Conservation (phyloP, 75 land plant genomes). For the Picea glauca region DNA sequence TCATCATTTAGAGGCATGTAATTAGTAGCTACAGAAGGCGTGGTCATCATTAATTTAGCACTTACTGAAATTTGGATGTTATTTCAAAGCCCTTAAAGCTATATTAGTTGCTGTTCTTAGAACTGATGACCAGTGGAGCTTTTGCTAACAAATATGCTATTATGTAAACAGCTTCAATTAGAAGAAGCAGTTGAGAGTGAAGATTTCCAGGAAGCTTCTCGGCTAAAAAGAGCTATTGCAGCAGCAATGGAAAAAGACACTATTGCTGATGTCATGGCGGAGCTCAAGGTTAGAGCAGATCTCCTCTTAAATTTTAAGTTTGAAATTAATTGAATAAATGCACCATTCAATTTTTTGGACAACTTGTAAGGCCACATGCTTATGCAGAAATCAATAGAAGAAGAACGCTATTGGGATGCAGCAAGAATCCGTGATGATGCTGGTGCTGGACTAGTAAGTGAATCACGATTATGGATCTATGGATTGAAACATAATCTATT, state of each 20-base stretch:
- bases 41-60: too few relatives aligned
- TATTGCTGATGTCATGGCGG: slow-evolving; percentile 67
- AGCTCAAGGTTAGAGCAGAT: slow-evolving; percentile 56
- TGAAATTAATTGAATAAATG: not conserved
- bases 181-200: slow-evolving; percentile 81
- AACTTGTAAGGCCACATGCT: not conserved
- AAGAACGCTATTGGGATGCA: slow-evolving; percentile 60
- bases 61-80: slow-evolving; percentile 15
- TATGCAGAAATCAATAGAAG: slow-evolving; percentile 49
- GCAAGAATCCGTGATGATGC: slow-evolving; percentile 53
- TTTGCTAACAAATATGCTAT: not conserved
- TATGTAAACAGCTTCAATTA: slow-evolving; percentile 61
- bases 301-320: not conserved
- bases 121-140: not conserved
- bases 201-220: slow-evolving; percentile 81
- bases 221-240: slow-evolving; percentile 63
- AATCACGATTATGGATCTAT: too few relatives aligned
- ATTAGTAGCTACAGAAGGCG: too few relatives aligned
- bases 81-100: not conserved
- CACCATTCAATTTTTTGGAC: not conserved
- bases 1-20: too few relatives aligned
- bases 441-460: slow-evolving; percentile 70
- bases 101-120: not conserved
- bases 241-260: slow-evolving; percentile 53
- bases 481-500: too few relatives aligned